Percentiles rank a stretch among this genome's conserved stretches.
These are phyloP conservation scores for Mallotus repandus DNA, from an alignment of 441 rosid species.

Conservation along the genomic window DNA sequence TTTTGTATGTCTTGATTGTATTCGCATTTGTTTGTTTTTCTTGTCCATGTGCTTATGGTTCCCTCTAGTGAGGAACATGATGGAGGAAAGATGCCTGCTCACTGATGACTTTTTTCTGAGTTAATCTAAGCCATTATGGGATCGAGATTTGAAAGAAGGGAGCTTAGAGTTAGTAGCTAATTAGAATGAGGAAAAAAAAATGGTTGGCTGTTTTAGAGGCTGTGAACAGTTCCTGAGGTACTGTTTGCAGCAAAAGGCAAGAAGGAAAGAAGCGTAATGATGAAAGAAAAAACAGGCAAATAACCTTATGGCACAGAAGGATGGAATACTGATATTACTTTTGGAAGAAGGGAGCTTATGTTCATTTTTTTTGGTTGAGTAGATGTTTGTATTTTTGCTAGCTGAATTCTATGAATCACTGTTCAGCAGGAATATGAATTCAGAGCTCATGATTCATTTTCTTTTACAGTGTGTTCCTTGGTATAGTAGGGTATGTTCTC, in stretches of 20 bases:
- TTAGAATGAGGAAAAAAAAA: neutral
- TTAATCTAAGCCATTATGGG: neutral
- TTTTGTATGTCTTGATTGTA: neutral
- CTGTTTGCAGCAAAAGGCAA: neutral
- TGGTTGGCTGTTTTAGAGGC: neutral
- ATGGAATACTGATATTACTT: neutral
- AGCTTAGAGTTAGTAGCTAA: neutral
- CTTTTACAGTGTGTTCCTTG: neutral
- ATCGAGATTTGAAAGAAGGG: neutral
- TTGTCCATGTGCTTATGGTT: neutral
- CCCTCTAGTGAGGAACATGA: neutral
- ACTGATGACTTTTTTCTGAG: neutral
- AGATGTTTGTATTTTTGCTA: neutral
- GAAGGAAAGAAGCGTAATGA: neutral
- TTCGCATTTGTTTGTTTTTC: slow-evolving; percentile 5
- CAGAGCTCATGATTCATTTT: neutral
- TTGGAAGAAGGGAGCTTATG: too few relatives aligned
- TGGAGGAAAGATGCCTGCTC: neutral
- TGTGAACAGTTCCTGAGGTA: neutral
- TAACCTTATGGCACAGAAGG: neutral
- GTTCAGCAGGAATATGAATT: neutral
- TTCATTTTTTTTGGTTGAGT: too few relatives aligned
- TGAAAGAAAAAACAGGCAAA: too few relatives aligned
- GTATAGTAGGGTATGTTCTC: neutral
- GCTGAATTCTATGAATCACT: neutral